A percentile compares a stretch with the other conserved stretches of the same genome.
Evolutionary conservation across 257 asterid species (phyloP).

Genomic region (Nicotiana sylvestris): DNA sequence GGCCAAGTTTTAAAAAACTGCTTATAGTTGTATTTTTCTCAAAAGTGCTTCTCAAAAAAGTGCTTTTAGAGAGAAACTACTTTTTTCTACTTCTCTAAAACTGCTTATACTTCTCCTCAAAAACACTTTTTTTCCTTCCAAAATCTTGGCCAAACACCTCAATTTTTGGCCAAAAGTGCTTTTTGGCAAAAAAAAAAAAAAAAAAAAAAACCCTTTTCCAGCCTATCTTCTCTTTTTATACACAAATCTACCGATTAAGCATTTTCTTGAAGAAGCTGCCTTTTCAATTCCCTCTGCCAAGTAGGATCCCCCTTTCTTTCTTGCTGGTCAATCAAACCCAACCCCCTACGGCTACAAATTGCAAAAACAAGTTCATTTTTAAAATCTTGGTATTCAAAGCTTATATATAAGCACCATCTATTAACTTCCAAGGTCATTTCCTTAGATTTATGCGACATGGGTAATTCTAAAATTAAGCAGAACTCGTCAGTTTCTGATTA

Average conservation of each 20-base stretch:
- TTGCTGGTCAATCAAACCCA: background rate
- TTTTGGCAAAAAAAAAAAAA: no score
- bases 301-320: background rate
- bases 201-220: no score
- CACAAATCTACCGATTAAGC: background rate
- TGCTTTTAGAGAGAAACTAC: no score
- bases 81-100: no score
- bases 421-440: background rate
- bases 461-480: background rate
- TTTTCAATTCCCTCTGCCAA: background rate
- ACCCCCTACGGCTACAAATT: background rate
- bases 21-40: no score
- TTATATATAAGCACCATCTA: background rate
- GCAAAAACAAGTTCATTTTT: background rate
- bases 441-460: conserved; percentile 1
- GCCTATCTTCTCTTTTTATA: background rate
- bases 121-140: no score
- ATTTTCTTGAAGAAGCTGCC: background rate
- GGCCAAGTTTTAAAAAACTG: no score
- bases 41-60: no score
- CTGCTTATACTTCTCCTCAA: no score
- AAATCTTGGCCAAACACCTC: no score
- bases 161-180: no score
- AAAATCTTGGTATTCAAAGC: background rate
- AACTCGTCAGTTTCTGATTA: background rate